Evolutionary conservation across 441 rosid species (phyloP).

Genomic region (Populus hybrid): DNA sequence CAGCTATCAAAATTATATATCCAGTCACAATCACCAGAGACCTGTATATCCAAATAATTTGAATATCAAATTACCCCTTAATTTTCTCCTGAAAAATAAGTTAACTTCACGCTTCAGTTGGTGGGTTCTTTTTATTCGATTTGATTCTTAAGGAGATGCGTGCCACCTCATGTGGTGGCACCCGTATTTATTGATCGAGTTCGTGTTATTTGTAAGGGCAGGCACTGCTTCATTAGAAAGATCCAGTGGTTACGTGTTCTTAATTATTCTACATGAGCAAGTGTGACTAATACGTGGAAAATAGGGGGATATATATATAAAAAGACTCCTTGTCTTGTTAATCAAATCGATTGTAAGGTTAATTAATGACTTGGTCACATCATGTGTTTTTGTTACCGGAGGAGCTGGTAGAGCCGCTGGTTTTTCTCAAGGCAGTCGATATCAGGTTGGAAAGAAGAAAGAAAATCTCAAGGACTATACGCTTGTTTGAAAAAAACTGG

Average conservation of each 20-base stretch:
- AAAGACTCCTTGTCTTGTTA: not conserved
- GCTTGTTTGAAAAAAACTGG: not conserved
- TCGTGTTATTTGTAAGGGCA: not conserved
- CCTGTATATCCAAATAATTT: not conserved
- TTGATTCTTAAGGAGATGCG: not conserved
- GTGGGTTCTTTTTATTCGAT: not conserved
- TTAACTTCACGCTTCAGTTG: not conserved
- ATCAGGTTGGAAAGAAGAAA: not conserved
- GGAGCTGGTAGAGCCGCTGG: not conserved
- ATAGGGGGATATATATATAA: not conserved
- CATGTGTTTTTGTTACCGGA: not conserved
- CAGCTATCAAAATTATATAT: not conserved
- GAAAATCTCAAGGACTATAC: not conserved
- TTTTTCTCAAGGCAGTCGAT: not conserved
- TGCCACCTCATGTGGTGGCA: not conserved
- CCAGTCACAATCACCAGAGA: not conserved
- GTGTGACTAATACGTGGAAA: not conserved
- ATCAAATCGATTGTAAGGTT: not conserved
- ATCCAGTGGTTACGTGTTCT: too few relatives aligned
- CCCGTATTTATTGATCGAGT: not conserved
- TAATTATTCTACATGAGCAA: not conserved
- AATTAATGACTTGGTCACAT: not conserved
- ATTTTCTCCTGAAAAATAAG: not conserved
- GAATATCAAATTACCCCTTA: not conserved
- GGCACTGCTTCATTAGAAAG: too few relatives aligned